Conservation (phyloP, 495 filamentous ascomycete species). For the Penicillium nucicola region DNA sequence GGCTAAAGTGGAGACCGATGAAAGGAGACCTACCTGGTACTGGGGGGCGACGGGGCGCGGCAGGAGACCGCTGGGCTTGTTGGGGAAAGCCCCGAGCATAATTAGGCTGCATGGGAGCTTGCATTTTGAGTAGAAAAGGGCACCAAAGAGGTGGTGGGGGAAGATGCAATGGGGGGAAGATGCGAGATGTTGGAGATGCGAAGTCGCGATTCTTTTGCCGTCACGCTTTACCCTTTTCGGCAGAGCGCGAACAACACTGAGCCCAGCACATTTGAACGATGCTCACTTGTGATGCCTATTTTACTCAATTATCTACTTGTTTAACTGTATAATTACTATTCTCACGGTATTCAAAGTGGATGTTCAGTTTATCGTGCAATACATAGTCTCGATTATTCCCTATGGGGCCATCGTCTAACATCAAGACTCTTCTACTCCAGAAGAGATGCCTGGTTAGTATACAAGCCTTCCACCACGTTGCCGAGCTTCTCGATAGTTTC, state of each 20-base stretch:
- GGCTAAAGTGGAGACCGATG: slow-evolving; percentile 3
- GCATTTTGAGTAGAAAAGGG: slow-evolving; percentile 29
- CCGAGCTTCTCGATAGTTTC: slow-evolving; percentile 96
- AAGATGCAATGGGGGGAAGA: slow-evolving; percentile 18
- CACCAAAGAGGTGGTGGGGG: slow-evolving; percentile 6
- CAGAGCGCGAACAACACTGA: slow-evolving; percentile 10
- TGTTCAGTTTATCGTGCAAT: slow-evolving; percentile 2
- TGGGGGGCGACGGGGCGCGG: slow-evolving; percentile 43
- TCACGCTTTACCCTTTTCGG: slow-evolving; percentile 41
- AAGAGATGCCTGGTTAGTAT: slow-evolving; percentile 94
- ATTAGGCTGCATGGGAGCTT: slow-evolving; percentile 44
- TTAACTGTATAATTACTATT: not conserved
- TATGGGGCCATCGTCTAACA: slow-evolving; percentile 15
- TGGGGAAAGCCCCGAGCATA: slow-evolving; percentile 43
- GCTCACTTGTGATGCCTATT: not conserved
- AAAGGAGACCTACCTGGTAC: slow-evolving; percentile 35
- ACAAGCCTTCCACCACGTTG: slow-evolving; percentile 95
- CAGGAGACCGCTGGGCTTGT: slow-evolving; percentile 43
- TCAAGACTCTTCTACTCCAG: slow-evolving; percentile 70
- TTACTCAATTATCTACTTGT: not conserved
- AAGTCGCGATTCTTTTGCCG: slow-evolving; percentile 43
- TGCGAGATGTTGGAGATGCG: slow-evolving; percentile 20
- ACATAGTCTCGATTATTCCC: slow-evolving; percentile 21
- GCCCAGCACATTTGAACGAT: not conserved
- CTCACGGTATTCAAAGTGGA: not conserved